These are phyloP conservation scores for Porphyrellus cyaneotinctus DNA, from an alignment of 768 basidiomycete species.

Conservation along the genomic window DNA sequence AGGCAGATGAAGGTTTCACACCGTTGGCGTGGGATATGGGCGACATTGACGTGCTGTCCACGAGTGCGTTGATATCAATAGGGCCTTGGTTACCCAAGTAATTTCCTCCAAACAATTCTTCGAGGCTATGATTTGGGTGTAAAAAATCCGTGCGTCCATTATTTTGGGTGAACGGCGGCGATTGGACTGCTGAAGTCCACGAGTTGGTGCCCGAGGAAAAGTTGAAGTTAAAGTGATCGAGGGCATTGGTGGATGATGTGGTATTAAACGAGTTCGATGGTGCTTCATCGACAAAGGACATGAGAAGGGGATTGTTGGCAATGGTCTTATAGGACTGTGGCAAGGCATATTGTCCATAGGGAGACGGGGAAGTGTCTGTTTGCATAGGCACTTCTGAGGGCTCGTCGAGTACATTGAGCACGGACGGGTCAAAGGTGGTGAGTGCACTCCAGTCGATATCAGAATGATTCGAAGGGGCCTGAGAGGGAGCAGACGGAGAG, in stretches of 20 bases:
- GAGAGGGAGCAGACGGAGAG: constrained; percentile 27
- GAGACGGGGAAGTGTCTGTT: constrained; percentile 48
- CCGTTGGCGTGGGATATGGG: constrained; percentile 49
- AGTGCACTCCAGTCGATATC: constrained; percentile 59
- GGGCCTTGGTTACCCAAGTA: constrained; percentile 30
- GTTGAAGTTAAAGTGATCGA: constrained; percentile 44
- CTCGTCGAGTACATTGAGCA: constrained; percentile 64
- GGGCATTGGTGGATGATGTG: constrained; percentile 16
- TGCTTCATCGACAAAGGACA: constrained; percentile 68
- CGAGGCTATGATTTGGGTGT: constrained; percentile 30
- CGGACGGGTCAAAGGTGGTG: constrained; percentile 65
- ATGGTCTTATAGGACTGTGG: constrained; percentile 64
- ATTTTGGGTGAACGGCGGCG: constrained; percentile 19
- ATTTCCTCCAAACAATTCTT: constrained; percentile 45
- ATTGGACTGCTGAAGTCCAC: constrained; percentile 20
- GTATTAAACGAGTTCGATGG: constrained; percentile 22
- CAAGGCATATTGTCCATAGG: constrained; percentile 49
- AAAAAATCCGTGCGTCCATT: constrained; percentile 22
- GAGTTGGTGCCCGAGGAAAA: constrained; percentile 36
- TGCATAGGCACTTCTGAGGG: constrained; percentile 53
- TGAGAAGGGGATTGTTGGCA: constrained; percentile 79
- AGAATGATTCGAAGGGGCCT: constrained; percentile 27
- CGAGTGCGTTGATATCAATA: constrained; percentile 32
- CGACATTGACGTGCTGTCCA: constrained; percentile 29
- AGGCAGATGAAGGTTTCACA: constrained; percentile 8